Base-by-base conservation (phyloP, 169 alveolate species). In the Pseudocohnilembus persalinus region DNA sequence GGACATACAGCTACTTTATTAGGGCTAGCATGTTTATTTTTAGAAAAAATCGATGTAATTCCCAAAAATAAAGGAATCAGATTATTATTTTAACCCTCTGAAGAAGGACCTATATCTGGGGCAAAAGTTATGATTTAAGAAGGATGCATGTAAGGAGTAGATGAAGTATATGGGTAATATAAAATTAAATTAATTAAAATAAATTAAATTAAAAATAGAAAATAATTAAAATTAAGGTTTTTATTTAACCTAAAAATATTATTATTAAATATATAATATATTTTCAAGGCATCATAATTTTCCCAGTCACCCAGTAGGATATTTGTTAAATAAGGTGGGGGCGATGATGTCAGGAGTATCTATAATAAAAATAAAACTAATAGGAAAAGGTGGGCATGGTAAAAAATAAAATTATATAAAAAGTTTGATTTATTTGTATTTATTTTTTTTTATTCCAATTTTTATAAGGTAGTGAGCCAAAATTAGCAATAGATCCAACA, bases 341-440 rank as follows among this genome's bases (percentile, higher is more conserved):
- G 74, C 92, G 6, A 78, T 90, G 74, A 93, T 93, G 96, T 91
- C 96, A 29, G 79, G 89, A 29, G 85, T 84, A 1, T 63, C 83
- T 4, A 64, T 34, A 29, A 74, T 93, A 29, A 65, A 81, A 31
- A 85, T 93, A 35, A 81, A 80, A 26, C 84, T 93, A 30, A 26
- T 29, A 11, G 96, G 96, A 20, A 73, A 83, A 76, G 94, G 96
- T 27, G 96, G 96, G 11, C 94, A 93, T 90, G 96, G 68, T 49
- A 49, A 49, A 4, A 11, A 11, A 49, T 11, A 4, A 11, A 49
- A 11, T 49, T 4, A 49, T 11, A 49, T 11, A 49, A 11, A 49
- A 11, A 49, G 20, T 11, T 49, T 11, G 20, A 11, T 49, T 20
- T 49, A 49, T 49, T 20, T 49, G 20, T 49, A 11, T 11, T 49